Base-by-base conservation (phyloP, 1,284 basidiomycete genomes). In the Puccinia sorghi region DNA sequence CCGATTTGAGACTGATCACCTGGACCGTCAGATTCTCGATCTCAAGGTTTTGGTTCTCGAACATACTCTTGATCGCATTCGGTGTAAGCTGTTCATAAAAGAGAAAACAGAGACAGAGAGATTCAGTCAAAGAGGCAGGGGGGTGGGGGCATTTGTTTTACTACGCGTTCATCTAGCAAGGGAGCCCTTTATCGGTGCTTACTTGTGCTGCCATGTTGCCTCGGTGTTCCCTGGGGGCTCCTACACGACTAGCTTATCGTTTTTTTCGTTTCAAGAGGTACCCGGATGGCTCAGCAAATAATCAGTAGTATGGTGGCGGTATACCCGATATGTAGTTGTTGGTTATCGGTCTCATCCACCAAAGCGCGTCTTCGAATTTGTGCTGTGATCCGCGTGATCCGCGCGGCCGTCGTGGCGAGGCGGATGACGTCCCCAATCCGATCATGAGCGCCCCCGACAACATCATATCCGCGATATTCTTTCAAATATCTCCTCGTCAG, bases 1-100 rank as follows among this genome's bases (percentile, higher is more conserved):
- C 90, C 83, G 89, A 90, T 85, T 93, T 94, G 80, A 94, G 89
- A 66, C 90, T 92, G 64, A 97, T 88, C 54, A 94, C 86, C 83
- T 97, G 93, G 2, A 95, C 85, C 15, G 88, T 88, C 69, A 92
- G 91, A 20, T 88, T 80, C 11, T 57, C 52, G 20, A 78, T 71
- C 20, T 78, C 75, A 4, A 61, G 20, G 32, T 61, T 78, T 57
- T 70, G 56, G 6, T 71, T 56, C 39, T 78, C 46, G n/a, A 71
- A 67, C 48, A 78, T 46, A n/a, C 57, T 27, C 20, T 50, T 46
- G 52, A 78, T 63, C 20, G 75, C 75, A 48, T 71, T 61, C 25
- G 48, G 46, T 3, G 75, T 71, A 52, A 78, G 75, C 75, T 78
- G 32, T 32, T 32, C 32, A n/a, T n/a, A n/a, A n/a, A 27, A 6